Base-by-base conservation (phyloP, 1,284 basidiomycete species). In the Mycosarcoma mackinlayi region DNA sequence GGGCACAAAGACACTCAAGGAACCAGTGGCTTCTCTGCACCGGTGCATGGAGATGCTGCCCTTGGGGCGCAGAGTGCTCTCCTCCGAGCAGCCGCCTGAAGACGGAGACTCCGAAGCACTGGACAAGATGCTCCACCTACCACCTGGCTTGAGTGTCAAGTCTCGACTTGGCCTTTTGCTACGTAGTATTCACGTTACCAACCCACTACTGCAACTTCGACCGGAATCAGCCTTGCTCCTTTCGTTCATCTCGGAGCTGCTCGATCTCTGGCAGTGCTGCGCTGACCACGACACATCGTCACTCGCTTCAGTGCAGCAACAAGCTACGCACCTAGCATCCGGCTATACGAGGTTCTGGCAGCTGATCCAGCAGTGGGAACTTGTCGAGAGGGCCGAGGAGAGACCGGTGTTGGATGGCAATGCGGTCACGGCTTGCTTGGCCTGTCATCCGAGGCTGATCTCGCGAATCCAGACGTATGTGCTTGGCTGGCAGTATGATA, bases 401-500 rank as follows among this genome's bases (percentile, higher is more conserved):
- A 76, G 73, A 40, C 71, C 74, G 2, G 14, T 72, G 10, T 30
- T 80, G 44, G 78, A 79, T 28, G 80, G 80, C 9, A 75, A 69
- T 38, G 72, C 64, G 6, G 62, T 82, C 28, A 66, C 59, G 6
- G 44, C 62, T 6, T 35, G 45, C 0, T 34, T 82, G 21, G 48
- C 42, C 6, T 76, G 76, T 35, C 66, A 74, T 39, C 59, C 60
- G 16, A 57, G 62, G 6, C 56, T 81, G 13, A 72, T 75, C 13
- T 62, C 69, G 7, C 64, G 63, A 13, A 60, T 82, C 18, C 71
- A 73, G 46, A 75, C 65, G 4, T 61, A 38, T 24, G 73, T 81
- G 18, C 47, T 78, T 10, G 72, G 68, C 1, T 81, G 78, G 77
- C 78, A 81, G 50, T 67, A 76, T 25, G 64, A 69, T 33, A 53